Conservation (phyloP, 106 monocot species). For the Acanthochlamys bracteata region DNA sequence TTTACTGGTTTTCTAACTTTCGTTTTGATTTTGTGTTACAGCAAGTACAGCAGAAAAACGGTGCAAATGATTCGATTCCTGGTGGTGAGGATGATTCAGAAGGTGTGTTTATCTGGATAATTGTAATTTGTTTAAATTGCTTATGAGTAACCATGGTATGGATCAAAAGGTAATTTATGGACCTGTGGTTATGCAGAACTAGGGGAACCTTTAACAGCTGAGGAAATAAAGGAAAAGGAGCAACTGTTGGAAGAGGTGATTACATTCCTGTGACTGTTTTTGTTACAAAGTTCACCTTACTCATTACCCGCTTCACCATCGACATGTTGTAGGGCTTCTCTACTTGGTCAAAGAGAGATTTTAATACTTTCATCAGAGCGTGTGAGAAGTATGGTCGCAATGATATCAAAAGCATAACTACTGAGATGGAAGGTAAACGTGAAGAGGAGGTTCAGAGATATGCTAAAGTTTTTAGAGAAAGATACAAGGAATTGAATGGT, state of each 20-base stretch:
- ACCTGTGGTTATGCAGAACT: slow-evolving; percentile 40
- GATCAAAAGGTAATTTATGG: background rate
- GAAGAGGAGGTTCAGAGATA: slow-evolving; percentile 93
- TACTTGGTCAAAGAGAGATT: slow-evolving; percentile 87
- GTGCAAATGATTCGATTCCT: slow-evolving; percentile 62
- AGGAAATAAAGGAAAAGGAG: slow-evolving; percentile 91
- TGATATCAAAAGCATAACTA: slow-evolving; percentile 79
- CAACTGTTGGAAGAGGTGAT: slow-evolving; percentile 75
- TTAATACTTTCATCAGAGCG: slow-evolving; percentile 86
- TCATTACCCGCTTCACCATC: background rate
- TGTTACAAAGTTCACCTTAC: background rate
- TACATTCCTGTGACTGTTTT: background rate
- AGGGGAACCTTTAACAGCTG: slow-evolving; percentile 63
- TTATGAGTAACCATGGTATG: background rate
- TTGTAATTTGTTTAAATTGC: background rate
- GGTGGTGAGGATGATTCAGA: slow-evolving; percentile 70
- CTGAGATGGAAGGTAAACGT: slow-evolving; percentile 90
- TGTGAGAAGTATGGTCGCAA: slow-evolving; percentile 91
- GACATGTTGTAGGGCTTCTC: slow-evolving; percentile 65
- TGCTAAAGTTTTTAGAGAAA: slow-evolving; percentile 74
- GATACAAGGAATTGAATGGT: slow-evolving; percentile 94
- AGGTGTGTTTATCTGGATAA: slow-evolving; percentile 31
- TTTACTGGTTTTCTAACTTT: background rate
- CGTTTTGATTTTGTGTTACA: slow-evolving; percentile 12
- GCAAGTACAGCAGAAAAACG: slow-evolving; percentile 65